phyloP scores from a whole-genome alignment of 768 basidiomycete species.

The Suillus lakei region DNA sequence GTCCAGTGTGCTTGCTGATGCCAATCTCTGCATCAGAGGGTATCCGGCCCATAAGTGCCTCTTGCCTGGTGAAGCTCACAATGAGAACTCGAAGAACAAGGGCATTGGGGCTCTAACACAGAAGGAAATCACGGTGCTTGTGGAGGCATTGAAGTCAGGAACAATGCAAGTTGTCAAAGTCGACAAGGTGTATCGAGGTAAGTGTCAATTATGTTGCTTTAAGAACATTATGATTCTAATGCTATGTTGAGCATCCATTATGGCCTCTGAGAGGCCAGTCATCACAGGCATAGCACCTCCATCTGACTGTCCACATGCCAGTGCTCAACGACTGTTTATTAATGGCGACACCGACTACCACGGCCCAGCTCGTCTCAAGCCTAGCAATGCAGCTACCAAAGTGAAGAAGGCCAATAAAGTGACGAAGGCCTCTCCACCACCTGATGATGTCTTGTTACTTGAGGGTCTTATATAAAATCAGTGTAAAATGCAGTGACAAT shows the following conservation, averaged over 20 bases:
- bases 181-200: neutral
- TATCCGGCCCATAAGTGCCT: neutral
- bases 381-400: neutral
- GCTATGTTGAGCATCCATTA: neutral
- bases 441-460: too few relatives aligned
- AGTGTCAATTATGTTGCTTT: neutral
- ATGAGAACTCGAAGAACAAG: neutral
- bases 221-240: neutral
- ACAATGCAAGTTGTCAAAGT: neutral
- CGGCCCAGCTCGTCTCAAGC: neutral
- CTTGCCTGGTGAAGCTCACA: neutral
- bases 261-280: neutral
- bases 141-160: neutral
- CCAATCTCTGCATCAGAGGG: neutral
- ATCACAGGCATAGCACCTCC: neutral
- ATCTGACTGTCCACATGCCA: neutral
- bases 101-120: neutral
- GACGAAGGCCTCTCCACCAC: neutral
- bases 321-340: neutral
- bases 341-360: neutral
- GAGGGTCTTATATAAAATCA: too few relatives aligned
- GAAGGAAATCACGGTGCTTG: neutral
- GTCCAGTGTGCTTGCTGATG: neutral
- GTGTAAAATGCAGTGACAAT: too few relatives aligned
- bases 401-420: neutral